A percentile compares a stretch with the other conserved stretches of the same genome.
Evolutionary conservation across 1,284 basidiomycete species (phyloP).

Genomic region (Malassezia vespertilionis): DNA sequence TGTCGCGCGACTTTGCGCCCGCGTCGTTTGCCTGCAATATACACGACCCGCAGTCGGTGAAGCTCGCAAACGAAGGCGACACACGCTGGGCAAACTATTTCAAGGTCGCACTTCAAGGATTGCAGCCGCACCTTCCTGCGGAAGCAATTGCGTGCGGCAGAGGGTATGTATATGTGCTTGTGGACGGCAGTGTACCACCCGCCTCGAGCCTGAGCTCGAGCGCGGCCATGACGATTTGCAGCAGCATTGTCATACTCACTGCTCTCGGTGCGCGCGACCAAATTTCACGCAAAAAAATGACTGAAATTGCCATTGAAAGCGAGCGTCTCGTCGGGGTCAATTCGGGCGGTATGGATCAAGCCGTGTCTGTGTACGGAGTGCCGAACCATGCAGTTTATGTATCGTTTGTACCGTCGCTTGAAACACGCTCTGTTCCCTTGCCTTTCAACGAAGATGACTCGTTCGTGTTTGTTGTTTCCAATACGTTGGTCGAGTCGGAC

Average conservation of each 20-base stretch:
- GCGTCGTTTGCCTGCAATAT: constrained; percentile 24
- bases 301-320: constrained; percentile 40
- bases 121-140: constrained; percentile 33
- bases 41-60: constrained; percentile 18
- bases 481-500: constrained; percentile 40
- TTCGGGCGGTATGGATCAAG: constrained; percentile 46
- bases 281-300: constrained; percentile 36
- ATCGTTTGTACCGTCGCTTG: constrained; percentile 33
- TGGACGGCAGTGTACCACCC: constrained; percentile 43
- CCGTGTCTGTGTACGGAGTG: constrained; percentile 38
- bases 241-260: constrained; percentile 37
- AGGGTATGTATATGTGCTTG: constrained; percentile 30
- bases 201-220: constrained; percentile 33
- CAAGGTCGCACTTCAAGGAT: constrained; percentile 41
- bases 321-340: constrained; percentile 42
- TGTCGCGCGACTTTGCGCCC: constrained; percentile 23
- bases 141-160: not conserved
- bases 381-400: constrained; percentile 37
- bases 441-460: constrained; percentile 20
- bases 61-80: constrained; percentile 29
- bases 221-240: constrained; percentile 44
- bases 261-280: constrained; percentile 29
- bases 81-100: constrained; percentile 46
- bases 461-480: constrained; percentile 37
- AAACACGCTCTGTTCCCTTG: constrained; percentile 21